Evolutionary conservation across 352 stramenopile species (phyloP).

Genomic region (Phytophthora pisi): DNA sequence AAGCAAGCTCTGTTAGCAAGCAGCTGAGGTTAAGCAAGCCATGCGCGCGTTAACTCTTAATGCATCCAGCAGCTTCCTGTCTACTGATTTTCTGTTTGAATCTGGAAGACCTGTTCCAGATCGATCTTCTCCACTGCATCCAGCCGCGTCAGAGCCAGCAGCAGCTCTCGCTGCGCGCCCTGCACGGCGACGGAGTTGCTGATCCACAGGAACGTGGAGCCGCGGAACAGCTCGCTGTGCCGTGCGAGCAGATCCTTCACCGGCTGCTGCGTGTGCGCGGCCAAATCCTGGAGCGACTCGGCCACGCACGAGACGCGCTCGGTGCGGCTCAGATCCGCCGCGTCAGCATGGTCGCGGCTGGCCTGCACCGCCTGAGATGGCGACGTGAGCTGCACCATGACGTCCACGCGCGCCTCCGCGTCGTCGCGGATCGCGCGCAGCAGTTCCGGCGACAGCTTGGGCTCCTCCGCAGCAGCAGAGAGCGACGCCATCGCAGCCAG

Average conservation of each 20-base stretch:
- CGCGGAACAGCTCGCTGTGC: conserved; percentile 34
- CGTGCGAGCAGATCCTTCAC: conserved; percentile 50
- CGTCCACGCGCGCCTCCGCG: conserved; percentile 39
- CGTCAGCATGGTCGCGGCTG: conserved; percentile 31
- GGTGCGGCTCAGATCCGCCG: conserved; percentile 25
- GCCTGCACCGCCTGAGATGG: conserved; percentile 37
- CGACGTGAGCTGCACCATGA: conserved; percentile 63
- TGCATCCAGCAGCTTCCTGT: background rate
- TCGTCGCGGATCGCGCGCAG: conserved; percentile 34
- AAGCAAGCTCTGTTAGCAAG: background rate
- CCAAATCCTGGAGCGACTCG: conserved; percentile 56
- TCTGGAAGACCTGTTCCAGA: conserved; percentile 50
- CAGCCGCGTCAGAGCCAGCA: conserved; percentile 47
- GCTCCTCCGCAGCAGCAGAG: conserved; percentile 18
- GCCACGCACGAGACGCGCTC: conserved; percentile 54
- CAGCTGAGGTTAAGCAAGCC: background rate
- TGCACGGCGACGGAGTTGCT: conserved; percentile 68
- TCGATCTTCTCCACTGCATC: conserved; percentile 52
- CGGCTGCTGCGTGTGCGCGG: conserved; percentile 46
- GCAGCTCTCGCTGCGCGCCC: conserved; percentile 39
- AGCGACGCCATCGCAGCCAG: conserved; percentile 15
- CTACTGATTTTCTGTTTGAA: background rate
- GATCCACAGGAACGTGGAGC: conserved; percentile 66
- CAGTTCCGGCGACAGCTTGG: conserved; percentile 47
- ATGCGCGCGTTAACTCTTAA: too few relatives aligned